Percentiles rank a stretch among this genome's conserved stretches.
Evolutionary conservation across 2,329 filamentous ascomycete species (phyloP).

Genomic region (Xylariaceae sp.): DNA sequence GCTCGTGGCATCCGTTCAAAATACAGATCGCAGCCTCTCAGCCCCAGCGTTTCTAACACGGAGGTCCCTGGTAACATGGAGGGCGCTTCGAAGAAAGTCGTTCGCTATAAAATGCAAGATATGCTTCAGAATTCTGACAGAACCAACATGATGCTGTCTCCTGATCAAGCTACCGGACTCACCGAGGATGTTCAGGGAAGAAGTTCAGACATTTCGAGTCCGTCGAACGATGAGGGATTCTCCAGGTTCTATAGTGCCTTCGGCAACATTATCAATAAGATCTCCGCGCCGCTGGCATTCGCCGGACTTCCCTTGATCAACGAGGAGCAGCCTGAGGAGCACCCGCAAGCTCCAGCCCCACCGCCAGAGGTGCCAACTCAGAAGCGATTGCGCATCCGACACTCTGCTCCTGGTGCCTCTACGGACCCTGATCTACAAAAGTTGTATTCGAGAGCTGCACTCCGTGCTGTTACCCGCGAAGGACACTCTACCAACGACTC

Average conservation of each 20-base stretch:
- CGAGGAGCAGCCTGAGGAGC: constrained; percentile 44
- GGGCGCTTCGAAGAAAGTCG: constrained; percentile 46
- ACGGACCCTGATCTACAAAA: constrained; percentile 72
- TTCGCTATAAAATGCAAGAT: constrained; percentile 48
- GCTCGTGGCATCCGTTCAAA: constrained; percentile 70
- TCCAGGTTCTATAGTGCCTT: constrained; percentile 89
- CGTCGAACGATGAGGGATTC: constrained; percentile 67
- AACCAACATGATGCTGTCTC: constrained; percentile 49
- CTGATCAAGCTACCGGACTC: constrained; percentile 24
- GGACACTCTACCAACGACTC: constrained; percentile 63
- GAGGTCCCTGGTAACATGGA: constrained; percentile 67
- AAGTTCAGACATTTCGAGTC: constrained; percentile 26
- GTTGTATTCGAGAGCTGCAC: constrained; percentile 78
- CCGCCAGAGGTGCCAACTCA: constrained; percentile 37
- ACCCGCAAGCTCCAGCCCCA: constrained; percentile 26
- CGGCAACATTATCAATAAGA: constrained; percentile 77
- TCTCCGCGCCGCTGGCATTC: constrained; percentile 88
- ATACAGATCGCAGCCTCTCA: constrained; percentile 61
- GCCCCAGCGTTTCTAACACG: constrained; percentile 67
- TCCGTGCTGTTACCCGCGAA: constrained; percentile 70
- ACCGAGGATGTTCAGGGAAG: constrained; percentile 26
- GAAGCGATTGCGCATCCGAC: constrained; percentile 36
- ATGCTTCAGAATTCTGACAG: constrained; percentile 51
- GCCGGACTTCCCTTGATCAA: constrained; percentile 75
- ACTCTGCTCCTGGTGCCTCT: constrained; percentile 30